phyloP scores from a whole-genome alignment of 208 protist genomes.

The Leishmania gerbilli region DNA sequence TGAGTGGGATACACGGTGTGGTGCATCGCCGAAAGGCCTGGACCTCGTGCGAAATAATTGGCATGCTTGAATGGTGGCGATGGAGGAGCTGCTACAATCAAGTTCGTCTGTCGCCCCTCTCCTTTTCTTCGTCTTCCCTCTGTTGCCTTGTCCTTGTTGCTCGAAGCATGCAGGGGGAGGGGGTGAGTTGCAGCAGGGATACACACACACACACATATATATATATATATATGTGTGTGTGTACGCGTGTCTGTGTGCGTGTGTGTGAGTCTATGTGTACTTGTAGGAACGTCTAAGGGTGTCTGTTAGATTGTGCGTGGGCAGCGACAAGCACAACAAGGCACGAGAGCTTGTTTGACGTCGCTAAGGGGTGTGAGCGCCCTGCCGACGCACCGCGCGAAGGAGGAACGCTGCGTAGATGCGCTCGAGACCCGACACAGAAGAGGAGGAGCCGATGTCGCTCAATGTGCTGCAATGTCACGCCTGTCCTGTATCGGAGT shows the following conservation, averaged over 20 bases:
- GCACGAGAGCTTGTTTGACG: not conserved
- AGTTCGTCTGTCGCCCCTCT: not conserved
- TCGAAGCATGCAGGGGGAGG: not conserved
- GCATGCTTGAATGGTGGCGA: slow-evolving; percentile 12
- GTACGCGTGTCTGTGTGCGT: not conserved
- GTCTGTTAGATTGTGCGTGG: not conserved
- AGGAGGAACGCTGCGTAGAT: not conserved
- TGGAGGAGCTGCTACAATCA: not conserved
- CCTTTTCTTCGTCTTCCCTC: not conserved
- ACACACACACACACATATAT: not conserved
- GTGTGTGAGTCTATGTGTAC: not conserved
- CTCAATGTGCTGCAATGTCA: not conserved
- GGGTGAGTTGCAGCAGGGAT: not conserved
- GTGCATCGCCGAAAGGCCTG: slow-evolving; percentile 18
- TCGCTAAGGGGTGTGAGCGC: not conserved
- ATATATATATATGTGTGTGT: not conserved
- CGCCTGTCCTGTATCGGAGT: not conserved
- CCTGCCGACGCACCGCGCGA: not conserved
- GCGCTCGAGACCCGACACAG: not conserved
- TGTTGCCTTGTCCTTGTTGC: not conserved
- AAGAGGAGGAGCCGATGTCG: not conserved
- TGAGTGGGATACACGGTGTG: slow-evolving; percentile 8
- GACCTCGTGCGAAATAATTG: slow-evolving; percentile 19
- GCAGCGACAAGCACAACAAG: not conserved
- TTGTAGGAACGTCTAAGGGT: not conserved